phyloP scores from a whole-genome alignment of 2,329 filamentous ascomycete genomes.

The Exophiala bonariae region DNA sequence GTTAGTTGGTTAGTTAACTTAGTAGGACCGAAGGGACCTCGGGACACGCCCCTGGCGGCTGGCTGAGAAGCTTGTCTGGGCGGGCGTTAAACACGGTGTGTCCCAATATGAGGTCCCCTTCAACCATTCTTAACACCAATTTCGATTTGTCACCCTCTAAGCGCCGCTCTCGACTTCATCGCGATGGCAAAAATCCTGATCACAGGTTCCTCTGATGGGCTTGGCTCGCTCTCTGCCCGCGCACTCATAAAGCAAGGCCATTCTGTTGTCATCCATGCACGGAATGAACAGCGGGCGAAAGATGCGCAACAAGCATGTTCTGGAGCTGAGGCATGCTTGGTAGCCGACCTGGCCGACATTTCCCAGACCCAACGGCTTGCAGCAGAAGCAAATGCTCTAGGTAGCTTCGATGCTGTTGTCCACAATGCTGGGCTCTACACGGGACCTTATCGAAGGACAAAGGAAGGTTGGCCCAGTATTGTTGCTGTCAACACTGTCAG shows the following conservation, averaged over 20 bases:
- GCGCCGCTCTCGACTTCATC: too few species aligned
- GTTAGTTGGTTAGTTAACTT: too few species aligned
- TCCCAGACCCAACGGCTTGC: conserved; percentile 54
- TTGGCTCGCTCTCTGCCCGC: conserved; percentile 54
- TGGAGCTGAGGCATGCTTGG: conserved; percentile 50
- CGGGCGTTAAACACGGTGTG: too few species aligned
- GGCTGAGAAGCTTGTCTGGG: too few species aligned
- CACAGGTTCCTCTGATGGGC: conserved; percentile 59
- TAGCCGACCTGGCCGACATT: conserved; percentile 55
- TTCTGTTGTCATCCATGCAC: conserved; percentile 57
- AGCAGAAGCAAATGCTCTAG: conserved; percentile 49
- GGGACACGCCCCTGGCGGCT: too few species aligned
- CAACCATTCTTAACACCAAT: too few species aligned
- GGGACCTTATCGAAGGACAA: conserved; percentile 41
- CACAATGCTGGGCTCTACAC: conserved; percentile 58
- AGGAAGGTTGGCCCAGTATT: conserved; percentile 49
- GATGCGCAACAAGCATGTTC: conserved; percentile 52
- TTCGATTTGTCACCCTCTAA: too few species aligned
- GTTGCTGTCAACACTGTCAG: conserved; percentile 60
- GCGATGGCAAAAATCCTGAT: conserved; percentile 52
- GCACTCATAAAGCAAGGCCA: conserved; percentile 54
- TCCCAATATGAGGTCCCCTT: too few species aligned
- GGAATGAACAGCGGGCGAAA: conserved; percentile 54
- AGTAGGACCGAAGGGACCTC: too few species aligned
- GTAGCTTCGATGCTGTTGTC: conserved; percentile 56